Evolutionary conservation across 2,329 filamentous ascomycete species (phyloP).

Genomic region (Fusarium torreyae): DNA sequence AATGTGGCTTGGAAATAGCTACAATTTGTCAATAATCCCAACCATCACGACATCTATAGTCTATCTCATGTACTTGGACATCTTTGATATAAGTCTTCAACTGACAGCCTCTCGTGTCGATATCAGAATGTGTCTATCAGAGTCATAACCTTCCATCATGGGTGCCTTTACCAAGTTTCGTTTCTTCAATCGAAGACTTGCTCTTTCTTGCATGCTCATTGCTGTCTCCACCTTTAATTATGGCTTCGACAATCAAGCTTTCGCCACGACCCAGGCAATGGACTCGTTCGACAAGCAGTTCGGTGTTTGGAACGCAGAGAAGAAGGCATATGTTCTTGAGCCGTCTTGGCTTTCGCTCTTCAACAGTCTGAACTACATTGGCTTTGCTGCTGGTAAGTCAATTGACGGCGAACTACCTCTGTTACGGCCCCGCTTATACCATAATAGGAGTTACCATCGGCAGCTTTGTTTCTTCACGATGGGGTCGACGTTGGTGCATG

Average conservation of each 20-base stretch:
- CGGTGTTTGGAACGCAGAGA: slow-evolving; percentile 48
- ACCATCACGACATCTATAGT: slow-evolving; percentile 39
- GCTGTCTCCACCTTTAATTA: slow-evolving; percentile 58
- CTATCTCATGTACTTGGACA: not conserved
- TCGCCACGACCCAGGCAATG: slow-evolving; percentile 57
- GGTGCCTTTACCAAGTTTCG: slow-evolving; percentile 42
- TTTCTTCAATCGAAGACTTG: slow-evolving; percentile 45
- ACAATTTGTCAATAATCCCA: slow-evolving; percentile 35
- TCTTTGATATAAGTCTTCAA: slow-evolving; percentile 20
- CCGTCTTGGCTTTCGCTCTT: slow-evolving; percentile 56
- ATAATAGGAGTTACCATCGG: slow-evolving; percentile 43
- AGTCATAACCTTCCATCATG: slow-evolving; percentile 7
- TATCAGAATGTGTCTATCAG: not conserved
- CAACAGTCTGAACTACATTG: slow-evolving; percentile 56
- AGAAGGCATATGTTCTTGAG: slow-evolving; percentile 48
- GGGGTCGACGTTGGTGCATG: slow-evolving; percentile 49
- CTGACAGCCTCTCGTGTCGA: not conserved
- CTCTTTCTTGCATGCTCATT: slow-evolving; percentile 48
- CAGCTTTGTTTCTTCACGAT: slow-evolving; percentile 44
- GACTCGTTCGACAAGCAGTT: slow-evolving; percentile 54
- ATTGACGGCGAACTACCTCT: accelerated
- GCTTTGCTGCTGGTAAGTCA: slow-evolving; percentile 52
- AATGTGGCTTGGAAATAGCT: not conserved
- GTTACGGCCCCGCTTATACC: not conserved
- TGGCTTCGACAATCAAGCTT: slow-evolving; percentile 59